phyloP scores from a whole-genome alignment of 192 early-diverging fungal species.

The Mortierella hygrophila region DNA sequence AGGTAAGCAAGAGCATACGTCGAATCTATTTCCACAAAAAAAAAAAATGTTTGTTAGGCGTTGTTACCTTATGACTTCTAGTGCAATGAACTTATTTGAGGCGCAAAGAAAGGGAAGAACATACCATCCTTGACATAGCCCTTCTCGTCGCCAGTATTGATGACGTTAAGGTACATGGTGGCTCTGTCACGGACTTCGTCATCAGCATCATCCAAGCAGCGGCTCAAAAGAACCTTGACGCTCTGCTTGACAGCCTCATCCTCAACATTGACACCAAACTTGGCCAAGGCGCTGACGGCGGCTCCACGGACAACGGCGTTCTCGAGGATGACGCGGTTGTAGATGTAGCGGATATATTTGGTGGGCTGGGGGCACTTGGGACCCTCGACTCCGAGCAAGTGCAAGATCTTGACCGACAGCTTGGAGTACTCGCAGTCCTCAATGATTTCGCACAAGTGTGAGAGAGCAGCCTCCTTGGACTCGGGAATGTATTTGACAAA shows the following conservation, averaged over 20 bases:
- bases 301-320: constrained; percentile 96
- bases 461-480: constrained; percentile 94
- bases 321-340: constrained; percentile 98
- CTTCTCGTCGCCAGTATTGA: constrained; percentile 70
- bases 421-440: constrained; percentile 99
- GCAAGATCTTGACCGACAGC: constrained; percentile 96
- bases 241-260: constrained; percentile 78
- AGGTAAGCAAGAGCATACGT: constrained; percentile 88
- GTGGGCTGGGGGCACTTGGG: constrained; percentile 92
- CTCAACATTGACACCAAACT: constrained; percentile 89
- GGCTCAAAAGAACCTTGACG: constrained; percentile 87
- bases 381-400: constrained; percentile 94
- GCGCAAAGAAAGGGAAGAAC: constrained; percentile 1
- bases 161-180: constrained; percentile 86
- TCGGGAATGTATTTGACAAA: constrained; percentile 95
- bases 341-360: constrained; percentile 99
- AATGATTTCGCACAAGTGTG: constrained; percentile 98
- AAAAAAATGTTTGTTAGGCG: background rate
- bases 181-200: constrained; percentile 99
- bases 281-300: constrained; percentile 94
- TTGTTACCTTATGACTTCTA: background rate
- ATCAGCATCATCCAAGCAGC: constrained; percentile 97
- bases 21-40: constrained; percentile 66
- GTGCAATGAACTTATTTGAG: background rate
- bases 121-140: constrained; percentile 88